Percentiles rank a stretch among this genome's conserved stretches.
Evolutionary conservation across 371 early-diverging fungal genomes (phyloP).

Genomic region (Mortierella sp.): DNA sequence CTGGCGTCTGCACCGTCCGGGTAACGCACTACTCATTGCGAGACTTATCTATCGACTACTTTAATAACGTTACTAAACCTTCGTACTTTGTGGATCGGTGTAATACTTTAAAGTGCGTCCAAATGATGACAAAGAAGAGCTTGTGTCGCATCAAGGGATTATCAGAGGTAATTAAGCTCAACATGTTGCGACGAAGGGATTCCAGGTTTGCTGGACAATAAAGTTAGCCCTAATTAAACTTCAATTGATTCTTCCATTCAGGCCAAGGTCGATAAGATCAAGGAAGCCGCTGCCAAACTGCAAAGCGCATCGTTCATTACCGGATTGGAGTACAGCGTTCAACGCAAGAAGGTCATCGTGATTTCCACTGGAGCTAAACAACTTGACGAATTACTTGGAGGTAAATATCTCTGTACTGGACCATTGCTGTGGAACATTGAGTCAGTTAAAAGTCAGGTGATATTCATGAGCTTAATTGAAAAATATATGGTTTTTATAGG

Average conservation of each 20-base stretch:
- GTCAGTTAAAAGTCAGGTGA: not conserved
- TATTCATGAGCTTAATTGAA: not conserved
- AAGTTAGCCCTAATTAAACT: not conserved
- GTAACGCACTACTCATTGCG: constrained; percentile 35
- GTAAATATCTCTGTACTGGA: constrained; percentile 34
- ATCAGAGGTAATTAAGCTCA: constrained; percentile 64
- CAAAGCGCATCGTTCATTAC: constrained; percentile 79
- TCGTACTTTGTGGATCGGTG: not conserved
- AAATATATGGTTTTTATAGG: constrained; percentile 58
- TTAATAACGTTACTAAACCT: not conserved
- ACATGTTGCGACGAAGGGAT: not conserved
- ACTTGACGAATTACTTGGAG: constrained; percentile 91
- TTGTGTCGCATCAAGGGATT: constrained; percentile 84
- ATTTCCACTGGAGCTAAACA: constrained; percentile 93
- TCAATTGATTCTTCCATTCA: not conserved
- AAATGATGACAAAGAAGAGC: constrained; percentile 82
- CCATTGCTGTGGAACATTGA: not conserved
- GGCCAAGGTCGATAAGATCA: constrained; percentile 90
- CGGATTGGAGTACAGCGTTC: constrained; percentile 85
- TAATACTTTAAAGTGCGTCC: constrained; percentile 70
- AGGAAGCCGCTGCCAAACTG: constrained; percentile 76
- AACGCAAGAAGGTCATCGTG: constrained; percentile 83
- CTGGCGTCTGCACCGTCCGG: constrained; percentile 85
- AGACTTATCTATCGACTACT: too few species aligned
- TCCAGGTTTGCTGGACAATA: not conserved